Base-by-base conservation (phyloP, 805 yeast species). In the Kregervanrija pseudodelftensis region DNA sequence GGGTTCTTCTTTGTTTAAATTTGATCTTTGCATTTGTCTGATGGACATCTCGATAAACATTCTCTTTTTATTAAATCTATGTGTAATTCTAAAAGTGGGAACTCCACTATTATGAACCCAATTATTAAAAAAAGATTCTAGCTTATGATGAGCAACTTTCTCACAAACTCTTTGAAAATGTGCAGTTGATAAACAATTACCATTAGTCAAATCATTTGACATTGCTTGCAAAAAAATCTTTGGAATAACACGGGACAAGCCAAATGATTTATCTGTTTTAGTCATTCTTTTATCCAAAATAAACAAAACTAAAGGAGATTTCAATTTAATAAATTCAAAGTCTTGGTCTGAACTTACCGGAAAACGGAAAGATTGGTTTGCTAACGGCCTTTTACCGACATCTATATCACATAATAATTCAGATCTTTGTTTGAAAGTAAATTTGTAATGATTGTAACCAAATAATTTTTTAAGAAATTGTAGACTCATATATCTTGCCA, bases 101-200 rank as follows among this genome's bases (percentile, higher is more conserved):
- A 85, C 85, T 4, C 98, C 98, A 1, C 85, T 70, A 3, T 93
- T 87, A 62, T 72, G 79, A 2, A 93, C 85, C 99, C 99, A 93
- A 60, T 95, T 96, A 53, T 80, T 82, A 64, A 93, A 93, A 57
- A 93, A 93, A 1, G 71, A 56, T 38, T 86, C 96, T 8, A 93
- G 69, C 49, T 85, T 80, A 54, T 81, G 85, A 53, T 91, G 88
- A 46, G 91, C 87, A 8, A 93, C 97, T 54, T 89, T 85, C 59
- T 93, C 99, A 63, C 97, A 90, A n/a, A 89, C 83, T 53, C 85
- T 82, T 55, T 85, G 95, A 58, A 93, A 90, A 64, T 93, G 97
- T 10, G 73, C 69, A 0, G 96, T 81, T 7, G 95, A 82, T 22
- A 91, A 62, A 12, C 80, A 73, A 37, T 80, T 76, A 11, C 93